These are phyloP conservation scores for Cyclocybe cylindracea DNA, from an alignment of 768 basidiomycete genomes.

Conservation along the genomic window DNA sequence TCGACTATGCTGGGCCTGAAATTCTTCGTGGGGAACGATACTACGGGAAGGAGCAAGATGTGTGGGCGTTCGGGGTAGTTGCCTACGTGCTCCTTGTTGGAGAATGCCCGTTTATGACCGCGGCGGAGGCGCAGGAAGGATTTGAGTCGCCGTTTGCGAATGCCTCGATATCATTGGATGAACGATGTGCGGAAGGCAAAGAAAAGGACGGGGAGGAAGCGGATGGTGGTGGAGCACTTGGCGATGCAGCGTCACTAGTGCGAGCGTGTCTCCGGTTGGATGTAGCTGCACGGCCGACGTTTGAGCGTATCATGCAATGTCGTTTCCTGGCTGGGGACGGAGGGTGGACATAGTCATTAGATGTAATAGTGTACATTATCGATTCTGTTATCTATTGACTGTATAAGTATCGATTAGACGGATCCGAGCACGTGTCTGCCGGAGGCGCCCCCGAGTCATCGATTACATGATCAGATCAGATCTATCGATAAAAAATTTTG, in stretches of 20 bases:
- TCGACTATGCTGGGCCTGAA: constrained; percentile 96
- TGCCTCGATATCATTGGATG: constrained; percentile 75
- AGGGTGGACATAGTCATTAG: constrained; percentile 57
- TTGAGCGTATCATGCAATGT: constrained; percentile 78
- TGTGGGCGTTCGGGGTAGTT: constrained; percentile 98
- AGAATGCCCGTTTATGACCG: constrained; percentile 90
- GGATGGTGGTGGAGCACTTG: constrained; percentile 83
- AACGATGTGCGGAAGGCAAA: constrained; percentile 76
- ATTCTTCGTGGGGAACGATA: constrained; percentile 95
- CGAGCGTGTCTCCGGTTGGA: constrained; percentile 84
- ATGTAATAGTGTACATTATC: constrained; percentile 5
- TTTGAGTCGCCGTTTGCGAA: constrained; percentile 74
- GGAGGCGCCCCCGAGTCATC: constrained; percentile 38
- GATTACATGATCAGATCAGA: constrained; percentile 45
- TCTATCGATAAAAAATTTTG: constrained; percentile 65
- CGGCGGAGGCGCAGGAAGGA: constrained; percentile 88
- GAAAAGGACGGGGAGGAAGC: constrained; percentile 72
- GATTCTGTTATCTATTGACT: constrained; percentile 16
- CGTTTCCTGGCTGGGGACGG: constrained; percentile 77
- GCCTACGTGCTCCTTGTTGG: constrained; percentile 92
- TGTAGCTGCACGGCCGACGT: constrained; percentile 76
- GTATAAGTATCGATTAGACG: neutral
- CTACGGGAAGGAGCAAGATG: constrained; percentile 94
- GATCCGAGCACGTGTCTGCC: constrained; percentile 7
- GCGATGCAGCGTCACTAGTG: constrained; percentile 85